Evolutionary conservation across 139 green algal genomes (phyloP).

Genomic region (Chlorella sp.): DNA sequence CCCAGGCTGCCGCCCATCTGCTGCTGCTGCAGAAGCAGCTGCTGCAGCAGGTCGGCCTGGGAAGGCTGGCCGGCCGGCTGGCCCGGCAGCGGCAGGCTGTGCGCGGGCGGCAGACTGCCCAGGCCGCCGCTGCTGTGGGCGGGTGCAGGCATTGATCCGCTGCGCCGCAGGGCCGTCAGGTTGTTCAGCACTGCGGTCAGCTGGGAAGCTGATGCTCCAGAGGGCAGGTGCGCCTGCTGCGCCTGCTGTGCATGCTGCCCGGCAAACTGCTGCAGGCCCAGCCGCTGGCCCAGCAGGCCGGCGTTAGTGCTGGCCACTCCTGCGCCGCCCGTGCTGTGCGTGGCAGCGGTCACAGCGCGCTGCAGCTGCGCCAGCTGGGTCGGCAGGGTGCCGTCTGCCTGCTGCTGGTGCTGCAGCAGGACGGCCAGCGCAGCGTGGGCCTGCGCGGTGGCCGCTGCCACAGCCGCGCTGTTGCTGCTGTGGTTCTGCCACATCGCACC

Average conservation of each 20-base stretch:
- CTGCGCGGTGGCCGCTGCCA: not conserved
- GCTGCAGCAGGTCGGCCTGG: conserved; percentile 1
- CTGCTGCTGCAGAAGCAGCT: conserved; percentile 20
- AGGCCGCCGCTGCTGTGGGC: not conserved
- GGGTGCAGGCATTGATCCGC: not conserved
- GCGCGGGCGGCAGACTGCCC: not conserved
- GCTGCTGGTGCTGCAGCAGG: conserved; percentile 31
- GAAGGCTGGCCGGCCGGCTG: not conserved
- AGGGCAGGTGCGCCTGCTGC: not conserved
- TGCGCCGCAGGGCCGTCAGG: conserved; percentile 36
- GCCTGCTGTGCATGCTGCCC: not conserved
- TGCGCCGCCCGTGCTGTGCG: not conserved
- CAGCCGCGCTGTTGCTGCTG: not conserved
- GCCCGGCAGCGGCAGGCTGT: conserved; percentile 8
- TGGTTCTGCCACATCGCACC: not conserved
- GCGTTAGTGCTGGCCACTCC: not conserved
- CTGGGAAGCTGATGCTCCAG: conserved; percentile 33
- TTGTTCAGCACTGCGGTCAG: conserved; percentile 45
- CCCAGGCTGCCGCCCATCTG: too few species aligned
- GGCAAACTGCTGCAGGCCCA: conserved; percentile 15
- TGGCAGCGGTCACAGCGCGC: not conserved
- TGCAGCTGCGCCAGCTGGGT: not conserved
- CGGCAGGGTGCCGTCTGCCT: not conserved
- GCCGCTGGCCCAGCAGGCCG: conserved; percentile 25
- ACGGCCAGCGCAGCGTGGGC: conserved; percentile 14